Evolutionary conservation across 2,329 filamentous ascomycete genomes (phyloP).

Genomic region (Colletotrichum musae): DNA sequence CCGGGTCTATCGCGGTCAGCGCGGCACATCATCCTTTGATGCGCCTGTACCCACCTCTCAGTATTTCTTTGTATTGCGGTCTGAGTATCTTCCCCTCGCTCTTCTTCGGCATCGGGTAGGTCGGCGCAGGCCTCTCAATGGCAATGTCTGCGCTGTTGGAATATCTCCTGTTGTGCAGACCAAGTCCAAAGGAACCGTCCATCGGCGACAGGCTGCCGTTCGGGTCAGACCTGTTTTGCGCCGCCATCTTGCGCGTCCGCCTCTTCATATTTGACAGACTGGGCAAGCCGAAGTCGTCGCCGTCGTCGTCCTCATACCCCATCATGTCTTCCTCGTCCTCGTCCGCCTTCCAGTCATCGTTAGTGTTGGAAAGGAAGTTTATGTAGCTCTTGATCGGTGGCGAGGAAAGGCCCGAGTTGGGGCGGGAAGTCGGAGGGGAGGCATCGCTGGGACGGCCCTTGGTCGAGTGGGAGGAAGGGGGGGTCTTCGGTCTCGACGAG

Average conservation of each 20-base stretch:
- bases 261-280: constrained; percentile 93
- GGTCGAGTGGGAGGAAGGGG: constrained; percentile 73
- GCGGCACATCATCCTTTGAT: not conserved
- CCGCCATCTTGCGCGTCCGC: constrained; percentile 70
- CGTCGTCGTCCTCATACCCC: constrained; percentile 87
- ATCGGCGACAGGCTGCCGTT: constrained; percentile 52
- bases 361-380: constrained; percentile 84
- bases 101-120: constrained; percentile 90
- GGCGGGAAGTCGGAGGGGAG: constrained; percentile 68
- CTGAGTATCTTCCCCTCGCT: constrained; percentile 94
- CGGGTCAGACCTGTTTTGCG: constrained; percentile 54
- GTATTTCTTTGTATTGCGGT: constrained; percentile 97
- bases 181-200: constrained; percentile 54
- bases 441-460: constrained; percentile 69
- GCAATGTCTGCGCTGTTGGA: constrained; percentile 95
- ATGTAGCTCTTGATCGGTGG: constrained; percentile 82
- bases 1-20: constrained; percentile 72
- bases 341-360: constrained; percentile 85
- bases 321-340: constrained; percentile 82
- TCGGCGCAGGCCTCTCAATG: constrained; percentile 85
- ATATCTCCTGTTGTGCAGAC: constrained; percentile 67
- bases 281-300: constrained; percentile 95
- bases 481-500: constrained; percentile 80
- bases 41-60: constrained; percentile 69
- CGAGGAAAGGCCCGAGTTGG: constrained; percentile 68